phyloP scores from a whole-genome alignment of 768 basidiomycete genomes.

The Sutorius australiensis region DNA sequence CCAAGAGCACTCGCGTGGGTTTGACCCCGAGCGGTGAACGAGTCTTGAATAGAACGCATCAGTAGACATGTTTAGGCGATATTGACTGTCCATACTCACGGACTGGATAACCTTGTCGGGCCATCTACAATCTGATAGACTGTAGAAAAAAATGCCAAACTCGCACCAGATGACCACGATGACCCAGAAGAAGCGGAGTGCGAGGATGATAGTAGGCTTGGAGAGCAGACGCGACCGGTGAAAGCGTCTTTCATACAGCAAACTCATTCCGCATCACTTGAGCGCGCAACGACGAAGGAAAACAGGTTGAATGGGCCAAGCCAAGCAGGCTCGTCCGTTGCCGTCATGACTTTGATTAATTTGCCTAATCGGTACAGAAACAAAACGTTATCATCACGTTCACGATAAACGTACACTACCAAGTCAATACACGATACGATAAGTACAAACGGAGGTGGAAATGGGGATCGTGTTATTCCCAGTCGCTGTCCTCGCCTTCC shows the following conservation, averaged over 20 bases:
- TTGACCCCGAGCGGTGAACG: constrained; percentile 10
- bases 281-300: not conserved
- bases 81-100: constrained; percentile 18
- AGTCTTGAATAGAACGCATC: constrained; percentile 10
- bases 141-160: constrained; percentile 54
- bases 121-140: constrained; percentile 58
- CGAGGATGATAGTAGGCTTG: constrained; percentile 36
- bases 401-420: not conserved
- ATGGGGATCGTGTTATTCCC: constrained; percentile 44
- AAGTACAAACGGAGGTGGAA: not conserved
- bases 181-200: constrained; percentile 51
- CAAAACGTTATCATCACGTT: not conserved
- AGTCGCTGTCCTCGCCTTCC: constrained; percentile 40
- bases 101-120: constrained; percentile 37
- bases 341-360: constrained; percentile 4
- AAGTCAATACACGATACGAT: not conserved
- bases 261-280: constrained; percentile 29
- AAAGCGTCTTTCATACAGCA: constrained; percentile 27
- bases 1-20: constrained; percentile 57
- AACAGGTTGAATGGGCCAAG: not conserved
- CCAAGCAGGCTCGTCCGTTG: not conserved
- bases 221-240: constrained; percentile 22
- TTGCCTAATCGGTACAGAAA: constrained; percentile 12
- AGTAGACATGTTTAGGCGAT: not conserved
- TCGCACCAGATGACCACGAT: constrained; percentile 64